Evolutionary conservation across 2,329 filamentous ascomycete species (phyloP).

Genomic region (Penicillium sp.): DNA sequence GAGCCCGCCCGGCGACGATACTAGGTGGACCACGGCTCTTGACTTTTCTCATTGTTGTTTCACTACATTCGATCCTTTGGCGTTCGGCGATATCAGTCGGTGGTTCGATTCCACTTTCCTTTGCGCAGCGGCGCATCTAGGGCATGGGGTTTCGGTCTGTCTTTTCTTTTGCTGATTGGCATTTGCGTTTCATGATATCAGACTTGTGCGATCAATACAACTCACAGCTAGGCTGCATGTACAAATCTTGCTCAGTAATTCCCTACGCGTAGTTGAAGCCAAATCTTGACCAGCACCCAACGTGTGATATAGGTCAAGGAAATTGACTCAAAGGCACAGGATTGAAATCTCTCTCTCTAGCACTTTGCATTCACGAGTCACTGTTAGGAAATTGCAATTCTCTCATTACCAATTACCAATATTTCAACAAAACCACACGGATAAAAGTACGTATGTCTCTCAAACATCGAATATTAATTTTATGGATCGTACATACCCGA

Average conservation of each 20-base stretch:
- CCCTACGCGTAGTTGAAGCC: neutral
- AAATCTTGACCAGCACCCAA: neutral
- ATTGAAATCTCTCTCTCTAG: neutral
- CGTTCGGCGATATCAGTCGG: slow-evolving; percentile 25
- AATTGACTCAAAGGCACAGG: neutral
- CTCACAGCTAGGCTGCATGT: neutral
- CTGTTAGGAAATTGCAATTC: neutral
- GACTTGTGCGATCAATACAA: slow-evolving; percentile 18
- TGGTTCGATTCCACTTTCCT: slow-evolving; percentile 20
- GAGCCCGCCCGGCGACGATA: slow-evolving; percentile 75
- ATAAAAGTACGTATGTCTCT: neutral
- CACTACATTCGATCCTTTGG: slow-evolving; percentile 15
- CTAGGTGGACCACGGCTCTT: slow-evolving; percentile 42
- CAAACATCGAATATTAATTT: neutral
- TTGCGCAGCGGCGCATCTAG: slow-evolving; percentile 19
- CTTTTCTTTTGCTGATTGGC: slow-evolving; percentile 19
- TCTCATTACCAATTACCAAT: neutral
- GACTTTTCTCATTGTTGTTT: slow-evolving; percentile 12
- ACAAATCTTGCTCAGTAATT: neutral
- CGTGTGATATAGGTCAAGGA: neutral
- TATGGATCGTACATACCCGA: neutral
- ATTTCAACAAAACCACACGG: no score
- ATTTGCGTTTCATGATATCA: slow-evolving; percentile 35
- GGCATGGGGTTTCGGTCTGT: slow-evolving; percentile 17
- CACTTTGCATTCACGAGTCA: neutral